phyloP scores from a whole-genome alignment of 2,329 filamentous ascomycete species.

The Hypoxylon sp. region DNA sequence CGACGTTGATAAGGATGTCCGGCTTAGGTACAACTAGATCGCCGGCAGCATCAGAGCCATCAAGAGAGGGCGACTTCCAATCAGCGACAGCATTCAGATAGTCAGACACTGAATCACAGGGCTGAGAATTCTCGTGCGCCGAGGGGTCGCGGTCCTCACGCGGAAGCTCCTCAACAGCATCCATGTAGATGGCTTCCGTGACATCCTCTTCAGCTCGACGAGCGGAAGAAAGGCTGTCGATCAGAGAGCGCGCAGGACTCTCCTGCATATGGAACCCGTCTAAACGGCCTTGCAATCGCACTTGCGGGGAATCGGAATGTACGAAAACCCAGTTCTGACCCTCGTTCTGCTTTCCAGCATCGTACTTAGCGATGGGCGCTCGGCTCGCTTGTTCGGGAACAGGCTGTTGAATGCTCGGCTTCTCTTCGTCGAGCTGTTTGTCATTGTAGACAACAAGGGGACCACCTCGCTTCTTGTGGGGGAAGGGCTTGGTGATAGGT shows the following conservation, averaged over 20 bases:
- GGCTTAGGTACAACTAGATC: neutral
- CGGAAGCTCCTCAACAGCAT: slow-evolving; percentile 61
- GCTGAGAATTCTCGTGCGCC: slow-evolving; percentile 17
- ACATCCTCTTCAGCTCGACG: slow-evolving; percentile 54
- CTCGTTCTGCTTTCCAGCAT: slow-evolving; percentile 9
- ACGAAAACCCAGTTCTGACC: slow-evolving; percentile 10
- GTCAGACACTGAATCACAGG: slow-evolving; percentile 21
- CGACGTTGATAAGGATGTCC: neutral
- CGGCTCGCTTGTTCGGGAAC: slow-evolving; percentile 2
- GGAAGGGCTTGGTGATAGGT: slow-evolving; percentile 20
- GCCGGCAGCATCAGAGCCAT: neutral
- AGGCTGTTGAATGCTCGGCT: slow-evolving; percentile 1
- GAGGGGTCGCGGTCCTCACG: slow-evolving; percentile 42
- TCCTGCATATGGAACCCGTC: slow-evolving; percentile 13
- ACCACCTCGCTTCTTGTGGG: slow-evolving; percentile 36
- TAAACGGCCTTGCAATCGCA: slow-evolving; percentile 1
- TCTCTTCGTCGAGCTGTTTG: slow-evolving; percentile 35
- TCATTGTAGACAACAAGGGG: slow-evolving; percentile 50
- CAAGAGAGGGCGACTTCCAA: slow-evolving; percentile 20
- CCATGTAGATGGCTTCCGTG: slow-evolving; percentile 61
- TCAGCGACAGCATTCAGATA: neutral
- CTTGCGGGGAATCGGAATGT: slow-evolving; percentile 3
- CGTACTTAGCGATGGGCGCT: slow-evolving; percentile 12
- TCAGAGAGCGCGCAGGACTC: neutral
- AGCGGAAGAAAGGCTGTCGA: slow-evolving; percentile 10